A percentile compares a stretch with the other conserved stretches of the same genome.
These are phyloP conservation scores for Leishmania aethiopica DNA, from an alignment of 208 protist genomes.

Conservation along the genomic window DNA sequence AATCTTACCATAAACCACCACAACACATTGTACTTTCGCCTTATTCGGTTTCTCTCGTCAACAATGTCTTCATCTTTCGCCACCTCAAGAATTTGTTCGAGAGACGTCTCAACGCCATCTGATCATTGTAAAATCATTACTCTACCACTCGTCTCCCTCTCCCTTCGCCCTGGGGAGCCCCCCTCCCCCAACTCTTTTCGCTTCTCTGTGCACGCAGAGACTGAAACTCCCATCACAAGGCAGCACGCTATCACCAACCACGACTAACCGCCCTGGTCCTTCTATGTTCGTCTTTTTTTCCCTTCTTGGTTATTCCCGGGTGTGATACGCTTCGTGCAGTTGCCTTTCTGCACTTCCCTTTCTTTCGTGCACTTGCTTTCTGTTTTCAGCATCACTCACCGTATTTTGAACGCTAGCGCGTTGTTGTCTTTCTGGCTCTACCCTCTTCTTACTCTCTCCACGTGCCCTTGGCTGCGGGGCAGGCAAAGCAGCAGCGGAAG, in stretches of 20 bases:
- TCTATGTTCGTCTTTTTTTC: not conserved
- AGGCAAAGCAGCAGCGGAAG: not conserved
- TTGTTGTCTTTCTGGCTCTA: not conserved
- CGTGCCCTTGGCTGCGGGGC: not conserved
- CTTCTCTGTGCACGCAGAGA: not conserved
- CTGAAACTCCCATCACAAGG: not conserved
- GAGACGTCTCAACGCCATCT: not conserved
- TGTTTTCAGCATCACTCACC: not conserved
- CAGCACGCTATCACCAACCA: not conserved
- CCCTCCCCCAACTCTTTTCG: not conserved
- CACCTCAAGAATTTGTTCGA: not conserved
- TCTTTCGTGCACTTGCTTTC: not conserved
- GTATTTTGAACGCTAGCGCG: not conserved
- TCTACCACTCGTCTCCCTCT: not conserved
- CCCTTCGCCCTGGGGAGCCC: not conserved
- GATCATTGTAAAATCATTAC: constrained; percentile 8
- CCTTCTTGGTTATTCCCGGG: not conserved
- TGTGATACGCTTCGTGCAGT: not conserved
- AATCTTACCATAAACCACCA: not conserved
- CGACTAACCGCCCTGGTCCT: not conserved
- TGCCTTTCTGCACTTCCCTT: not conserved
- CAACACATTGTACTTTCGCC: not conserved
- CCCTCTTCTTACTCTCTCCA: not conserved
- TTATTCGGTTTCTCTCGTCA: not conserved
- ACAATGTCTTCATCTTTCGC: not conserved